Percentiles rank a stretch among this genome's conserved stretches.
These are phyloP conservation scores for Lachnellula subtilissima DNA, from an alignment of 2,329 filamentous ascomycete species.

Conservation along the genomic window DNA sequence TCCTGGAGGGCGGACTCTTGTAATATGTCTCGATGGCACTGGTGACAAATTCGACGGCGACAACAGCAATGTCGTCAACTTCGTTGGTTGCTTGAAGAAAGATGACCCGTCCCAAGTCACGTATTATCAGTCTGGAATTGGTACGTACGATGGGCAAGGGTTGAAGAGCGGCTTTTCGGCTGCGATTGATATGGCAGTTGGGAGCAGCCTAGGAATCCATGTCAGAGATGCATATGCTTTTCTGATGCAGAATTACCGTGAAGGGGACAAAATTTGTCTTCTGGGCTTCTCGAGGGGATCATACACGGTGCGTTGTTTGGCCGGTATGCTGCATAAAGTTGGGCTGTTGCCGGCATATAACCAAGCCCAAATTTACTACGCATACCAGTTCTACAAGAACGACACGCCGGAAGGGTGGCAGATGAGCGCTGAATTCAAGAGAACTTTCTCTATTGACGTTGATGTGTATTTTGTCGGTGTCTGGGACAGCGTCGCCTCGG, in stretches of 20 bases:
- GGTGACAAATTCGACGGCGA: slow-evolving; percentile 39
- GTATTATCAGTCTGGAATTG: slow-evolving; percentile 43
- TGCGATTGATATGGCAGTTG: slow-evolving; percentile 40
- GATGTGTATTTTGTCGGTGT: slow-evolving; percentile 40
- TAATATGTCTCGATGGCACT: slow-evolving; percentile 41
- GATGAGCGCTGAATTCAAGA: slow-evolving; percentile 39
- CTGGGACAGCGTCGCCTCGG: slow-evolving; percentile 38
- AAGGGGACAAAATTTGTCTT: slow-evolving; percentile 44
- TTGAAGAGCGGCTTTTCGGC: slow-evolving; percentile 36
- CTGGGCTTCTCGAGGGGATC: slow-evolving; percentile 46
- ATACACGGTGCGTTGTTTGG: slow-evolving; percentile 46
- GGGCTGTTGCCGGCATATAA: slow-evolving; percentile 58
- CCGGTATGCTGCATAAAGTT: slow-evolving; percentile 41
- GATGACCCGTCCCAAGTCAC: slow-evolving; percentile 35
- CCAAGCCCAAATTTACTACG: slow-evolving; percentile 41
- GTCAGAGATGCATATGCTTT: slow-evolving; percentile 40
- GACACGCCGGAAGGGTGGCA: slow-evolving; percentile 36
- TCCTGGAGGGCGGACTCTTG: slow-evolving; percentile 23
- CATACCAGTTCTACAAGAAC: slow-evolving; percentile 42
- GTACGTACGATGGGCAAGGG: slow-evolving; percentile 39
- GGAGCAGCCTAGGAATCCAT: slow-evolving; percentile 38
- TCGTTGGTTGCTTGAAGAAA: slow-evolving; percentile 41
- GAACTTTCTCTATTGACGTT: slow-evolving; percentile 40
- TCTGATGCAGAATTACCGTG: slow-evolving; percentile 44
- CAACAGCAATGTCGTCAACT: slow-evolving; percentile 42